Conservation (phyloP, 306 rosid genomes). For the Malus fusca region DNA sequence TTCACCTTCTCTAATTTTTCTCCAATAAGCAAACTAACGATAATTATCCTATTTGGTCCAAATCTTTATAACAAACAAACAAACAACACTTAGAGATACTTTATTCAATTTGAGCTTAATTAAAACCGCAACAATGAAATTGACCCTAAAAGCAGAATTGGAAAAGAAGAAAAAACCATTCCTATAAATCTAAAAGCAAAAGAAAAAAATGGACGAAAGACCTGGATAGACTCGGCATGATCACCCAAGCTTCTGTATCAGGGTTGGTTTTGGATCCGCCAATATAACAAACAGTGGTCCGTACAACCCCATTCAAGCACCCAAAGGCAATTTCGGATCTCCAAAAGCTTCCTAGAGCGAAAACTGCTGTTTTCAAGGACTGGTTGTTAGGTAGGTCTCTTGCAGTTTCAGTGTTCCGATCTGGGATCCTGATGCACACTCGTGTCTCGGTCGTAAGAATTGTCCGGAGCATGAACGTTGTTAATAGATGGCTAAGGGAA, state of each 20-base stretch:
- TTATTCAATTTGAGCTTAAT: not conserved
- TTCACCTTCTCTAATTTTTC: not conserved
- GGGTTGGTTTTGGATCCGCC: slow-evolving; percentile 84
- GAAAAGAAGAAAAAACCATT: not conserved
- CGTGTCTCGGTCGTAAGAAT: slow-evolving; percentile 3
- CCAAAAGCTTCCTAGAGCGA: slow-evolving; percentile 96
- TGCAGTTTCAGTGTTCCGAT: slow-evolving; percentile 39
- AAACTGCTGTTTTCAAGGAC: slow-evolving; percentile 46
- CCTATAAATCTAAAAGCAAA: not conserved
- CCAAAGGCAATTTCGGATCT: slow-evolving; percentile 91
- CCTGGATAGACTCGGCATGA: slow-evolving; percentile 83
- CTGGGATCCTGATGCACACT: slow-evolving; percentile 30
- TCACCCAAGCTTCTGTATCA: slow-evolving; percentile 73
- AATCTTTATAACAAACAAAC: not conserved
- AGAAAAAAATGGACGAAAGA: not conserved
- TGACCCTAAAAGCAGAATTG: not conserved
- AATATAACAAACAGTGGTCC: slow-evolving; percentile 76
- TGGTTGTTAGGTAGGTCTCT: slow-evolving; percentile 27
- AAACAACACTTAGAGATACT: not conserved
- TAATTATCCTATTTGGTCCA: not conserved
- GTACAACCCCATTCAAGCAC: slow-evolving; percentile 72
- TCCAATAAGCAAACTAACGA: not conserved
- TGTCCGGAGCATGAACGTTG: slow-evolving; percentile 21
- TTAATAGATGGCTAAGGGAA: slow-evolving; percentile 1
- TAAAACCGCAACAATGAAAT: not conserved